phyloP scores from a whole-genome alignment of 163 green algal species.

The Scenedesmus sp. region DNA sequence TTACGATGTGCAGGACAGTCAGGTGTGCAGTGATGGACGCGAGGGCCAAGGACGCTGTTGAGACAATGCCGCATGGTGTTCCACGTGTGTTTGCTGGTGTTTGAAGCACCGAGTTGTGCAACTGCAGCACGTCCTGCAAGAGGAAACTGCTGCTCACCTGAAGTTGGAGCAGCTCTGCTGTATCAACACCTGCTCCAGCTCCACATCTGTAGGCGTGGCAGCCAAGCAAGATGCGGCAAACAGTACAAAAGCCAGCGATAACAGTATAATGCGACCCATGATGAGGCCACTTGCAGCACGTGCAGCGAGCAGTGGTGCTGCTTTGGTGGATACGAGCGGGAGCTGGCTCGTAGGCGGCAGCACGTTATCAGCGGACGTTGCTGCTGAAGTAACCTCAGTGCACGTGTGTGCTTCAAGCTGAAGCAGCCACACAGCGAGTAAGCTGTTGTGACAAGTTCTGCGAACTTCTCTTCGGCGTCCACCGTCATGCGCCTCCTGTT shows the following conservation, averaged over 20 bases:
- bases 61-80: too few relatives aligned
- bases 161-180: neutral
- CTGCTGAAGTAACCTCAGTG: neutral
- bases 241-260: neutral
- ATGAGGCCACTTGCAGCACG: neutral
- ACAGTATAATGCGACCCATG: neutral
- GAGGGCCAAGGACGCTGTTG: too few relatives aligned
- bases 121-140: neutral
- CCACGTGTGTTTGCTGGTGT: too few relatives aligned
- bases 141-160: neutral
- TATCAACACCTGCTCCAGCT: neutral
- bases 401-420: neutral
- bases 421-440: neutral
- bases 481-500: neutral
- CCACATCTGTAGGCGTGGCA: neutral
- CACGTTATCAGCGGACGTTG: neutral
- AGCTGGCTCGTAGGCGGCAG: neutral
- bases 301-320: neutral
- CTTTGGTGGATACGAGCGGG: neutral
- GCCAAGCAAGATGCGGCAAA: neutral
- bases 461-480: neutral
- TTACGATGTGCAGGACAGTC: neutral
- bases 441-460: neutral
- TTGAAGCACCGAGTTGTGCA: too few relatives aligned
- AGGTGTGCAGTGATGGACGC: neutral